Evolutionary conservation across 176 grass and related monocot genomes (phyloP), one percentile per base, ranked within the genome.

Genomic region (Olyra latifolia): DNA sequence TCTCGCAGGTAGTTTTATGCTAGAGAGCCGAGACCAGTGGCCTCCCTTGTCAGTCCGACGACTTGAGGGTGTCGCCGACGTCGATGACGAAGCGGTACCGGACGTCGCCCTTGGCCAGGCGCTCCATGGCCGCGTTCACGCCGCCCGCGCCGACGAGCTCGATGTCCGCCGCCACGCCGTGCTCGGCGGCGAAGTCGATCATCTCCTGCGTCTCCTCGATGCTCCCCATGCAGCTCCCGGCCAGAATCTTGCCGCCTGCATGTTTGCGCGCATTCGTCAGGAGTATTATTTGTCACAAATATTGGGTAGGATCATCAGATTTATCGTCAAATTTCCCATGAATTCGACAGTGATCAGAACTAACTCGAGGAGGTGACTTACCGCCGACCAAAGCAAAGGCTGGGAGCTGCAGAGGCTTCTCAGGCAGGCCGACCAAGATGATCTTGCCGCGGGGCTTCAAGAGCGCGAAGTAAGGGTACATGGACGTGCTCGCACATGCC

Each of bases 61-160:
- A 16, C 10, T 4, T 64, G 66, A 92, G 48, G 79, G 73, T 88
- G 79, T 86, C 88, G 69, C 79, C 87, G 62, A 90, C 49, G 64
- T 93, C 84, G 69, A 93, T 87, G 87, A 93, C 91, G 74, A 93
- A 93, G 74, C 91, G 91, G 71, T 90, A 90, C 77, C 83, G 79
- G 44, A 93, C 76, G 17, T 93, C 76, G 24, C 76, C 87, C 80
- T 78, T 93, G 76, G 67, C 76, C 12, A 93, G 80, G 66, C 91
- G 76, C 48, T 90, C 87, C 76, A 89, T 42, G 12, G 91, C 91
- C 50, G 16, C 9, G 43, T 84, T 78, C 35, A 93, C 84, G 25
- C 84, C 47, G 13, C 83, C 50, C 1, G 65, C 76, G 29, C 50
- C 25, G 19, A 87, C 41, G 64, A 93, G 71, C 65, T 93, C 87